Evolutionary conservation across 768 basidiomycete genomes (phyloP), one percentile per base, ranked within the genome.

Genomic region (Suillus lakei): DNA sequence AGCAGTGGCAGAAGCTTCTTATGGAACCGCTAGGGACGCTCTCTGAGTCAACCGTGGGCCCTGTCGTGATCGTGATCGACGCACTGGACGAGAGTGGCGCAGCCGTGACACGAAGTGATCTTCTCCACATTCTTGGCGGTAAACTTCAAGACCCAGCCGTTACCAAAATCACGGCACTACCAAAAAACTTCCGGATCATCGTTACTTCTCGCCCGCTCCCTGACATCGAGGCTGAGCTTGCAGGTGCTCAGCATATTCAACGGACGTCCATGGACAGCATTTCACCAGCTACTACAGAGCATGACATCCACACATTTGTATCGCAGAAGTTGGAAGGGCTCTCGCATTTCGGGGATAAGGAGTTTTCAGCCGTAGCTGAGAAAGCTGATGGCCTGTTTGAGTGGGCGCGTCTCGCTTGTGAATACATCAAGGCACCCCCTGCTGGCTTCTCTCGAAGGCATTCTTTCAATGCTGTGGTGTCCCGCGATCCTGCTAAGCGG

Each of bases 51-150:
- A 32, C 5, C 28, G 38, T 69, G 41, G 68, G 70, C 12, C 75
- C 70, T 46, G 65, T 75, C 15, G 58, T 73, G 18, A 58, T 73
- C 28, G 61, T 76, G 53, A 70, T 74, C 48, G 74, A 76, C 48
- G 74, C 62, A 15, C 46, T 73, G 12, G 69, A 71, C 51, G 69
- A 67, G 46, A 68, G 66, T 46, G 64, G 62, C 23, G 46, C 64
- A 15, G 53, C 13, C 1, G 50, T 18, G 18, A 26, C 64, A 51
- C 66, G 67, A 8, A 34, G 44, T 13, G 30, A n/a, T 3, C 61
- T 74, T 51, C 70, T 77, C n/a, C 2, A n/a, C 2, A 39, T 66
- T 34, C 32, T 66, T 38, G 13, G 48, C 3, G 39, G 41, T 2
- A 30, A 56, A 56, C 30, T 32, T n/a, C n/a, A n/a, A n/a, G n/a